Base-by-base conservation (phyloP, 228 moss, liverwort and hornwort genomes). In the Sphagnum magellanicum region DNA sequence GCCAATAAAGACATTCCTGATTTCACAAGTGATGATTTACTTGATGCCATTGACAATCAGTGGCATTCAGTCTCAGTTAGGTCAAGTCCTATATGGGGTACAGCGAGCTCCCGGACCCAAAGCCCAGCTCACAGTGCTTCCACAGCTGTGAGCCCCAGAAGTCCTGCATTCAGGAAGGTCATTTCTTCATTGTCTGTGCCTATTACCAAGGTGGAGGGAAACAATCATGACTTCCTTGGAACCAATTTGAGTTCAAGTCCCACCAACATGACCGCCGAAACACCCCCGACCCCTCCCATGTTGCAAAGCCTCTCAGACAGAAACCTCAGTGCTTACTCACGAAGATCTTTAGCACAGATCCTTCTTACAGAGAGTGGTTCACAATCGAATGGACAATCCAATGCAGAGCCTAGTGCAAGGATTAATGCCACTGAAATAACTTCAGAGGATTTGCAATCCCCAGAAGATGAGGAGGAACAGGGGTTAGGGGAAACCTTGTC, bases 11-110 rank as follows among this genome's bases (percentile, higher is more conserved):
- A 71, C 55, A 13, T 68, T 3, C 80, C 80, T 48, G 70, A 65
- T 47, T 76, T 76, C 61, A 80, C 80, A 48, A 80, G 76, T 53
- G 80, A 80, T 71, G 76, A 80, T 51, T 70, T 80, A 13, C 61
- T 80, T 64, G 80, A 80, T 50, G 80, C 73, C 47, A 80, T 80
- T 63, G 80, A 80, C 53, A 5, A 55, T 10, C 80, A 74, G 13
- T 80, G 80, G 80, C 80, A 76, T 68, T 76, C 80, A 50, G 70
- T 67, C 50, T 63, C 75, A 10, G 70, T 67, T 59, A 70, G 70
- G 8, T 8, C 9, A 8, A 76, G 80, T n/a, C 74, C 79, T 53
- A 68, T 52, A 16, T 75, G 74, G 71, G 68, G 72, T 69, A 32
- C 32, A 32, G 55, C 55, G 1, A 65, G 74, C 55, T 76, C 80